A percentile compares a stretch with the other conserved stretches of the same genome.
These are phyloP conservation scores for Candida sakaeoensis DNA, from an alignment of 805 yeast genomes.

Conservation along the genomic window DNA sequence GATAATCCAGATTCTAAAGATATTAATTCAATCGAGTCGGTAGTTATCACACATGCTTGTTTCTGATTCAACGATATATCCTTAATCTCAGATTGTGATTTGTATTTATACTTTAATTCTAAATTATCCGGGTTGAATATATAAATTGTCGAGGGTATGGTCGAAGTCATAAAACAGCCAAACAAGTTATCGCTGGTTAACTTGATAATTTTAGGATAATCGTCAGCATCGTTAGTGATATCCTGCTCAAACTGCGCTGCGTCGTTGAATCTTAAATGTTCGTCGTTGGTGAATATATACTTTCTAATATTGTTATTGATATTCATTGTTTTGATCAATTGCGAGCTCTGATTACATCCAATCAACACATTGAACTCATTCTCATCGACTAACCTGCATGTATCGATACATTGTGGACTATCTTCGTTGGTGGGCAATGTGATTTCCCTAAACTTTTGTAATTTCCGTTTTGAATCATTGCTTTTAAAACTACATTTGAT, in stretches of 20 bases:
- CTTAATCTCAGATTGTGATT: slow-evolving; percentile 47
- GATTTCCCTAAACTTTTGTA: slow-evolving; percentile 63
- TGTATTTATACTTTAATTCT: slow-evolving; percentile 50
- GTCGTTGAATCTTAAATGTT: slow-evolving; percentile 57
- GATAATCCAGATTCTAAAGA: slow-evolving; percentile 46
- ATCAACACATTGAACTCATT: slow-evolving; percentile 50
- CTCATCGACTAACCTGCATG: slow-evolving; percentile 26
- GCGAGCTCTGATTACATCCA: slow-evolving; percentile 72
- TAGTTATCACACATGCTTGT: slow-evolving; percentile 59
- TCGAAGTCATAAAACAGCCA: slow-evolving; percentile 69
- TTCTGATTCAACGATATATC: slow-evolving; percentile 62
- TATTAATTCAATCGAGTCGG: slow-evolving; percentile 47
- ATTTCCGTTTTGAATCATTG: slow-evolving; percentile 32
- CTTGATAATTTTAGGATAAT: slow-evolving; percentile 61
- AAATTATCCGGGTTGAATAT: slow-evolving; percentile 55
- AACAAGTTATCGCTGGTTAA: slow-evolving; percentile 56
- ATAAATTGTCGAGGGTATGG: slow-evolving; percentile 59
- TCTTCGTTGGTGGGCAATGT: slow-evolving; percentile 64
- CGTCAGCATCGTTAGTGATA: slow-evolving; percentile 37
- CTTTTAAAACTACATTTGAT: slow-evolving; percentile 53
- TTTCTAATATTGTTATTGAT: slow-evolving; percentile 71
- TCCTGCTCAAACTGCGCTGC: slow-evolving; percentile 56
- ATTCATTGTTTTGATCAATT: slow-evolving; percentile 51
- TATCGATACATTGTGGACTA: slow-evolving; percentile 82
- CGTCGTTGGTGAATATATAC: slow-evolving; percentile 51